Conservation (phyloP, 2,329 filamentous ascomycete species). For the Davidsoniella neocaledoniae region DNA sequence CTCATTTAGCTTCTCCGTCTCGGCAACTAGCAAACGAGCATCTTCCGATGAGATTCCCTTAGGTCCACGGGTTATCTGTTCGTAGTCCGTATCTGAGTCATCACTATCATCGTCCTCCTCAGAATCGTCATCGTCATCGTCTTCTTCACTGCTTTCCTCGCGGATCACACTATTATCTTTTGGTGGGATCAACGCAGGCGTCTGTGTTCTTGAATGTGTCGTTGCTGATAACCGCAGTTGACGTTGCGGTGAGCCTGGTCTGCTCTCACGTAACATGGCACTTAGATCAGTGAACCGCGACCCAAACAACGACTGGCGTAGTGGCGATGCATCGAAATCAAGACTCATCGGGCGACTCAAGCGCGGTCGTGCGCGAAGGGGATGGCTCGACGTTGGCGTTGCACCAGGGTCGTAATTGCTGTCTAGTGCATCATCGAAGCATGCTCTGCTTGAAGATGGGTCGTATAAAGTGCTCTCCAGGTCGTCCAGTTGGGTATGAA, state of each 20-base stretch:
- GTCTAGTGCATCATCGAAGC: conserved; percentile 7
- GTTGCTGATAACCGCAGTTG: not conserved
- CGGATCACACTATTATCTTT: not conserved
- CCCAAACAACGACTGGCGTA: conserved; percentile 6
- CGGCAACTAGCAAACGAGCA: conserved; percentile 16
- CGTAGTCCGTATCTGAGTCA: not conserved
- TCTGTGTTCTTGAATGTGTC: not conserved
- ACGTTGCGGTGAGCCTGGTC: conserved; percentile 2
- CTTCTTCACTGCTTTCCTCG: not conserved
- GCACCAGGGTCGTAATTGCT: not conserved
- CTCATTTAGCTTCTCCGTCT: conserved; percentile 27
- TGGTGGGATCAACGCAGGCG: conserved; percentile 1
- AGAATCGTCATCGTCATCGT: not conserved
- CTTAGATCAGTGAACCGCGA: conserved; percentile 9
- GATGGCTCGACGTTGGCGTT: not conserved
- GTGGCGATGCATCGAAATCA: conserved; percentile 7
- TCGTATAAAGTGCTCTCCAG: conserved; percentile 8
- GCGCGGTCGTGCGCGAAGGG: conserved; percentile 4
- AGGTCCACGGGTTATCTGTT: not conserved
- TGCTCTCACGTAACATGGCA: conserved; percentile 5
- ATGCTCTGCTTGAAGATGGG: conserved; percentile 5
- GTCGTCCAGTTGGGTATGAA: conserved; percentile 10
- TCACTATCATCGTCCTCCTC: not conserved
- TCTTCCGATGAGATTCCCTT: conserved; percentile 14
- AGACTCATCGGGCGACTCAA: conserved; percentile 10